Evolutionary conservation across 78 protist genomes (phyloP).

Genomic region (Polysphondylium violaceum): DNA sequence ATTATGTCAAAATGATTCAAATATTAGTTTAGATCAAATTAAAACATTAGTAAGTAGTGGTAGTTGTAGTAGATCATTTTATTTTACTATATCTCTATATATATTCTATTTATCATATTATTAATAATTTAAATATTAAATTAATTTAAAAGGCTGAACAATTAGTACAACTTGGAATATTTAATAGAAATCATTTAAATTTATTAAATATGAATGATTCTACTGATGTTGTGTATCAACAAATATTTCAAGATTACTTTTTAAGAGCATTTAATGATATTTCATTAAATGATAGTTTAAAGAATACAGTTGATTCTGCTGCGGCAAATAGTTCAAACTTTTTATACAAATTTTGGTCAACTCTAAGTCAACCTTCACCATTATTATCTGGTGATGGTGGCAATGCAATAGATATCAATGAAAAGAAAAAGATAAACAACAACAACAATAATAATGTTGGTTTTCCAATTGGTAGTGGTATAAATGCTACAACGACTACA

Average conservation of each 20-base stretch:
- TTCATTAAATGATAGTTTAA: constrained; percentile 1
- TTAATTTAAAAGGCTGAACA: constrained; percentile 44
- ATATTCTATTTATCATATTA: not conserved
- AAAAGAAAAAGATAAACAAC: not conserved
- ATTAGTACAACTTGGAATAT: constrained; percentile 39
- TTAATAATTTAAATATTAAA: not conserved
- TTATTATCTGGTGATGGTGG: too few species aligned
- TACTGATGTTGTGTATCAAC: constrained; percentile 48
- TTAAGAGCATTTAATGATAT: constrained; percentile 22
- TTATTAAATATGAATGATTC: constrained; percentile 17
- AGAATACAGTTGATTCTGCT: constrained; percentile 17
- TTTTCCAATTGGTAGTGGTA: not conserved
- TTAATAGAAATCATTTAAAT: constrained; percentile 21
- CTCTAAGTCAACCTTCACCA: not conserved
- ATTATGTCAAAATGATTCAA: constrained; percentile 39
- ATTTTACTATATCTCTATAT: not conserved
- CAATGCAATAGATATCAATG: not conserved
- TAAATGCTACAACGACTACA: too few species aligned
- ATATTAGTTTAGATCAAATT: constrained; percentile 41
- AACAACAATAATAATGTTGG: not conserved
- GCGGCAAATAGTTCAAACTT: constrained; percentile 9
- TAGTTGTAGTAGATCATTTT: not conserved
- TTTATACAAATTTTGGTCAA: constrained; percentile 37
- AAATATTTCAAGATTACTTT: constrained; percentile 54
- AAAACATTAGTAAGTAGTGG: constrained; percentile 3